Conservation (phyloP, 225 moss, liverwort and hornwort genomes). For the Bryum argenteum region DNA sequence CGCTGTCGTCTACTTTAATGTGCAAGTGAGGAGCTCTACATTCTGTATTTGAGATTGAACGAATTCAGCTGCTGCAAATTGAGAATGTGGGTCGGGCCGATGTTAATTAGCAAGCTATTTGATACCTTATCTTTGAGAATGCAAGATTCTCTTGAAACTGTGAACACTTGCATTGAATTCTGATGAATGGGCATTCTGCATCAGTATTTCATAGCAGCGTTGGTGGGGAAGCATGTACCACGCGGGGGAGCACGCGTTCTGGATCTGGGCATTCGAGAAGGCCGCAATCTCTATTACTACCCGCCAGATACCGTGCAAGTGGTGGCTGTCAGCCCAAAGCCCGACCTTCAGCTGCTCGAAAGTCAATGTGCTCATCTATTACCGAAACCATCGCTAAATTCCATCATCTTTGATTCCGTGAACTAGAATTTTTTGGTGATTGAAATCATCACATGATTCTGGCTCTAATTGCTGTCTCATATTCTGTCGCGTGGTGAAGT, state of each 20-base stretch:
- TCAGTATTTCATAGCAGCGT: constrained; percentile 94
- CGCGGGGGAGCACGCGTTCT: constrained; percentile 79
- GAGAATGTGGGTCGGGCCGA: constrained; percentile 16
- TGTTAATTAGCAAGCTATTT: not conserved
- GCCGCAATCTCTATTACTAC: constrained; percentile 95
- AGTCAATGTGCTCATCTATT: constrained; percentile 66
- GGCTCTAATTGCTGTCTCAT: not conserved
- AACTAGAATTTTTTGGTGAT: not conserved
- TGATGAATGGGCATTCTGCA: constrained; percentile 26
- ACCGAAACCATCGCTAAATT: constrained; percentile 6
- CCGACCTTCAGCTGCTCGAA: constrained; percentile 77
- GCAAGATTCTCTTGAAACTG: not conserved
- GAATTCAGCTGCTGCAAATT: not conserved
- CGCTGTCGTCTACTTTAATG: constrained; percentile 56
- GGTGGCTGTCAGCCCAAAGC: constrained; percentile 66
- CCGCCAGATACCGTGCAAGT: constrained; percentile 90
- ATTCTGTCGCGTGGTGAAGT: constrained; percentile 10
- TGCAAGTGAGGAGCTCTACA: constrained; percentile 57
- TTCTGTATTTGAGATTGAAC: constrained; percentile 8
- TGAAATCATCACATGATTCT: not conserved
- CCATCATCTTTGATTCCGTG: not conserved
- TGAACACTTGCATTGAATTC: constrained; percentile 1
- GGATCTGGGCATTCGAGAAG: constrained; percentile 89
- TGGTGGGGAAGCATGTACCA: constrained; percentile 92
- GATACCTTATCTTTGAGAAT: not conserved